A percentile compares a stretch with the other conserved stretches of the same genome.
Evolutionary conservation across 164 flowering plant species (phyloP).

Genomic region (Magnolia kwangsiensis): DNA sequence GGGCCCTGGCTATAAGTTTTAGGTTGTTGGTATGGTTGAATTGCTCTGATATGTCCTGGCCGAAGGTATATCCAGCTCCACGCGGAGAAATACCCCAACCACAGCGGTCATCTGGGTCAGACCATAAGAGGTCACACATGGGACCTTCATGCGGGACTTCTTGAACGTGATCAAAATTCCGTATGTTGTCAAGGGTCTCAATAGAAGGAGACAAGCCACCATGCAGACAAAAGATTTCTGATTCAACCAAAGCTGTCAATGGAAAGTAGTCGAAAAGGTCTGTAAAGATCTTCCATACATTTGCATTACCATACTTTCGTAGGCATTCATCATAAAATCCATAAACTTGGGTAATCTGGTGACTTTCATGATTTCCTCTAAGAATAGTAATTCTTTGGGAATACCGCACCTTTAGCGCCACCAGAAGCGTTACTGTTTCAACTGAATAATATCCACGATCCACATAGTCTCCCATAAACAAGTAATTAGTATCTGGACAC

Average conservation of each 20-base stretch:
- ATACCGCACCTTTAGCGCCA: slow-evolving; percentile 88
- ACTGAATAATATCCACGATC: slow-evolving; percentile 97
- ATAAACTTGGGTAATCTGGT: no score
- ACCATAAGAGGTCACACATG: slow-evolving; percentile 97
- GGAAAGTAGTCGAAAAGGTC: slow-evolving; percentile 93
- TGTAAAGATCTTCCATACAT: slow-evolving; percentile 90
- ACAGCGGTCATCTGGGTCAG: slow-evolving; percentile 99
- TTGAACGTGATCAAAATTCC: slow-evolving; percentile 95
- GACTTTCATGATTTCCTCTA: slow-evolving; percentile 96
- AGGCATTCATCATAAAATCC: no score
- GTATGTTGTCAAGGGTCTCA: slow-evolving; percentile 84
- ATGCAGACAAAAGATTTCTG: slow-evolving; percentile 94
- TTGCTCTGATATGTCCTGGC: slow-evolving; percentile 96
- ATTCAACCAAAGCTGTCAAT: slow-evolving; percentile 93
- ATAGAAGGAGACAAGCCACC: slow-evolving; percentile 98
- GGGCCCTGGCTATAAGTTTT: slow-evolving; percentile 96
- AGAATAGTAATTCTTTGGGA: slow-evolving; percentile 85
- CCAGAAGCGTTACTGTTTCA: slow-evolving; percentile 93
- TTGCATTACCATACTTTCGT: slow-evolving; percentile 97
- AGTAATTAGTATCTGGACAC: slow-evolving; percentile 97
- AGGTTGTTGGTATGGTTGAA: slow-evolving; percentile 88
- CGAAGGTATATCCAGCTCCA: slow-evolving; percentile 95
- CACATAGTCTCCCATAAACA: slow-evolving; percentile 98
- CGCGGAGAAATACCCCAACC: slow-evolving; percentile 99
- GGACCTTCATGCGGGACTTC: slow-evolving; percentile 98